Conservation (phyloP, 768 basidiomycete species). For the Clitopilus passeckerianus region DNA sequence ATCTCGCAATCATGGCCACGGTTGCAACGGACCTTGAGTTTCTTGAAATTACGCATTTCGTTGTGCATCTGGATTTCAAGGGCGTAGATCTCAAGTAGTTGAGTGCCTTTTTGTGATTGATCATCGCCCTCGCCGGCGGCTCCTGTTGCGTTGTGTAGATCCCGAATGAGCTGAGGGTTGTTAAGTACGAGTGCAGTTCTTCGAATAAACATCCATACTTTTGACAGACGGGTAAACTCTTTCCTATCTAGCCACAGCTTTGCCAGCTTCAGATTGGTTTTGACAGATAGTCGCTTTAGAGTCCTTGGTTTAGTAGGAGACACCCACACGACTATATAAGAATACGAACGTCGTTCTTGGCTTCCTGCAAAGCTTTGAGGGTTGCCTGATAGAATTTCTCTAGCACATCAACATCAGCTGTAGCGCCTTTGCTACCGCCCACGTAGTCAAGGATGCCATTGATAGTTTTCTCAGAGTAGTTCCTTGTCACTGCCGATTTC, state of each 20-base stretch:
- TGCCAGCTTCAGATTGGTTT: conserved; percentile 95
- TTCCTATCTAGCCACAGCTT: conserved; percentile 96
- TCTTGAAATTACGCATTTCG: conserved; percentile 92
- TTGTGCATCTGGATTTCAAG: conserved; percentile 99
- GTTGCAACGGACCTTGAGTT: conserved; percentile 65
- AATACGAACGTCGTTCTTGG: conserved; percentile 84
- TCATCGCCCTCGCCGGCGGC: conserved; percentile 63
- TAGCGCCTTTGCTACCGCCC: conserved; percentile 79
- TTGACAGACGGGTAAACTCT: conserved; percentile 81
- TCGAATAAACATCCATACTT: conserved; percentile 37
- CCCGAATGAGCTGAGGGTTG: conserved; percentile 60
- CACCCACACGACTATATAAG: conserved; percentile 1
- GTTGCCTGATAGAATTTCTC: conserved; percentile 97
- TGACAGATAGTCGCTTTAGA: conserved; percentile 79
- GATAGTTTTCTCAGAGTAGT: conserved; percentile 98
- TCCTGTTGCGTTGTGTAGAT: conserved; percentile 65
- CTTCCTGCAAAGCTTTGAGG: conserved; percentile 83
- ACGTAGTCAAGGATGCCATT: conserved; percentile 98
- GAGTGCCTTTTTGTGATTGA: conserved; percentile 90
- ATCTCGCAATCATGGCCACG: not conserved
- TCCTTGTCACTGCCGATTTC: conserved; percentile 91
- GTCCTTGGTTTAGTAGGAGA: not conserved
- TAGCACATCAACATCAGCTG: conserved; percentile 77
- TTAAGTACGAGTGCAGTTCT: not conserved
- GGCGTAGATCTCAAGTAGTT: conserved; percentile 94